Evolutionary conservation across 192 early-diverging fungal genomes (phyloP).

Genomic region (Coemansia sp.): DNA sequence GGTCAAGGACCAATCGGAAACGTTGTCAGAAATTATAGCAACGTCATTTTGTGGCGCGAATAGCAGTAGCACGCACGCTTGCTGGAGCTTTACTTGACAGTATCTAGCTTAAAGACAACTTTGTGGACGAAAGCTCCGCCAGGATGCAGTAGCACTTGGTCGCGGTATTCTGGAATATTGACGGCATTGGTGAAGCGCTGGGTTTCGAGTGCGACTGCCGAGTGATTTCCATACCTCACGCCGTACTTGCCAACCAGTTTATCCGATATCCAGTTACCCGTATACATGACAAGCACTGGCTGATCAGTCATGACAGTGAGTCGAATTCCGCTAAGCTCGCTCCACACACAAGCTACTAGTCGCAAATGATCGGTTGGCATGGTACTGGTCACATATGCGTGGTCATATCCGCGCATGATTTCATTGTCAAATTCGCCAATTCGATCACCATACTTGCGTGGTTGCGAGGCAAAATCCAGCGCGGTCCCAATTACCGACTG

Average conservation of each 20-base stretch:
- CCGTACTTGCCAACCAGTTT: slow-evolving; percentile 51
- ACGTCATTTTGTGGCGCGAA: slow-evolving; percentile 6
- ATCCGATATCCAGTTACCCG: slow-evolving; percentile 69
- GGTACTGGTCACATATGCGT: slow-evolving; percentile 62
- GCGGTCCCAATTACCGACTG: slow-evolving; percentile 36
- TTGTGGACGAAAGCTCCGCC: slow-evolving; percentile 54
- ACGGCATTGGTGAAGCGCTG: slow-evolving; percentile 62
- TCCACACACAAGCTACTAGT: slow-evolving; percentile 53
- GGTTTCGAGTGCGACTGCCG: slow-evolving; percentile 72
- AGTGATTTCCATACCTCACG: slow-evolving; percentile 52
- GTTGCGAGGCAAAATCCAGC: slow-evolving; percentile 59
- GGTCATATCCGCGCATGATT: slow-evolving; percentile 71
- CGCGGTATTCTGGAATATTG: slow-evolving; percentile 58
- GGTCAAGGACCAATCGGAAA: background rate
- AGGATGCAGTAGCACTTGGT: slow-evolving; percentile 56
- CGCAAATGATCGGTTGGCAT: slow-evolving; percentile 25
- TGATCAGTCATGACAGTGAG: slow-evolving; percentile 68
- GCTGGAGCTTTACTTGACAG: background rate
- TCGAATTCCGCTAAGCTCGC: slow-evolving; percentile 59
- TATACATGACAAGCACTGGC: slow-evolving; percentile 81
- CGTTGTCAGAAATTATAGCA: background rate
- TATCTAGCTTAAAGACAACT: slow-evolving; percentile 53
- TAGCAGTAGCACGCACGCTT: background rate
- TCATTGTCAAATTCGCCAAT: slow-evolving; percentile 55
- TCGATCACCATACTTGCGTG: slow-evolving; percentile 57